Percentiles rank a stretch among this genome's conserved stretches.
These are phyloP conservation scores for Neofusicoccum sp. DNA, from an alignment of 2,329 filamentous ascomycete genomes.

Conservation along the genomic window DNA sequence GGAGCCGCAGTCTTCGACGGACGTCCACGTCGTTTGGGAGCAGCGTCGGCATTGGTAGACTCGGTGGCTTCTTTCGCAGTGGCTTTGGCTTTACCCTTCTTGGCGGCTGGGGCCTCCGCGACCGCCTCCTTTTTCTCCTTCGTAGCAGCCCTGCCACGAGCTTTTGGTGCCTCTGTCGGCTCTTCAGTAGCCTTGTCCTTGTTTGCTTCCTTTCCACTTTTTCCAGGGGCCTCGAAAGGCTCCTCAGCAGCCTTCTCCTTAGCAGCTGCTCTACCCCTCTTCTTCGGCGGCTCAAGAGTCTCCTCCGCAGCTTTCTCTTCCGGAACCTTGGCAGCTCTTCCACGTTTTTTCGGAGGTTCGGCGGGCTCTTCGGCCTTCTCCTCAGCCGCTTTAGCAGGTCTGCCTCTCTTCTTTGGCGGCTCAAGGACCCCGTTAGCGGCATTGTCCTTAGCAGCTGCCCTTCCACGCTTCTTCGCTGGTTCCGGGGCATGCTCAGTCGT, in stretches of 20 bases:
- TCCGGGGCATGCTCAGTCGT: neutral
- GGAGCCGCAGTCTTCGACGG: neutral
- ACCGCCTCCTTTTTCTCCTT: neutral
- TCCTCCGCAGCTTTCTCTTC: neutral
- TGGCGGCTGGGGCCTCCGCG: neutral
- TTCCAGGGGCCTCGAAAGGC: slow-evolving; percentile 23
- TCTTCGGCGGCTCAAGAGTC: slow-evolving; percentile 11
- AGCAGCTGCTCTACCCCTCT: slow-evolving; percentile 16
- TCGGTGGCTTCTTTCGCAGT: neutral
- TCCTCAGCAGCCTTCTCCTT: slow-evolving; percentile 16
- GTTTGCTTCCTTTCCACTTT: slow-evolving; percentile 22
- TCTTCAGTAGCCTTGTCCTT: neutral
- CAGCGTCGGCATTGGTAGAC: neutral
- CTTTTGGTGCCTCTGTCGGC: slow-evolving; percentile 3
- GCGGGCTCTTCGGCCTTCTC: neutral
- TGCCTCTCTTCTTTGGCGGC: slow-evolving; percentile 3
- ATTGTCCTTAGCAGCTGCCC: neutral
- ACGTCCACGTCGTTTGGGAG: neutral
- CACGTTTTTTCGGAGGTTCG: slow-evolving; percentile 5
- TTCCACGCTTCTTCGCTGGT: slow-evolving; percentile 5
- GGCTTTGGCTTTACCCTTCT: neutral
- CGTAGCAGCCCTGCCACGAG: neutral
- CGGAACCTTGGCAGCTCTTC: slow-evolving; percentile 12
- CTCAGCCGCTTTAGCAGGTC: slow-evolving; percentile 8
- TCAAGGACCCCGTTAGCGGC: slow-evolving; percentile 1